Base-by-base conservation (phyloP, 305 asterid species). In the Rubia peregrina region DNA sequence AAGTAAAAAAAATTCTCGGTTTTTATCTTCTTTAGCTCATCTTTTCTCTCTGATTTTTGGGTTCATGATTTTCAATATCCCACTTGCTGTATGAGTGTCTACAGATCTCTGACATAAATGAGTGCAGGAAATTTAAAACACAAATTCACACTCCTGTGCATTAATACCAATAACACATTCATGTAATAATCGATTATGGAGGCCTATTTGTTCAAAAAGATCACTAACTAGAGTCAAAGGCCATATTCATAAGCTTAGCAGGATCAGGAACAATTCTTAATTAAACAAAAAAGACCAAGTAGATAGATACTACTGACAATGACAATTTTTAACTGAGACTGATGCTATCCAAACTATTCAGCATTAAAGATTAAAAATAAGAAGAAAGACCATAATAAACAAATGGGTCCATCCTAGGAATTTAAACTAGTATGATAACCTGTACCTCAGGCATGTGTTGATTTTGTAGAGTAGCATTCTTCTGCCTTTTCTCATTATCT, bases 391-490 rank as follows among this genome's bases (percentile, higher is more conserved):
- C 6, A 3, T 46, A 26, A 33, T 14, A 14, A 8, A 51, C 3
- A 61, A 61, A 62, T 33, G 62, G 16, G 13, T 48, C 8, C n/a
- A 61, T 48, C 22, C 24, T 40, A 10, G 2, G 0, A 38, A 26
- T 41, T 48, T 48, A 71, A 71, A 46, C 38, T 10, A 43, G 24
- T 13, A n/a, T 56, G 36, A 7, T 14, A 16, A 72, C 70, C 43
- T 67, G 59, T 48, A 92, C 98, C 97, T 89, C 83, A 3, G 92
- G 90, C 67, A 83, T 21, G 80, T 82, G 88, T 76, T 73, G 71
- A 77, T 82, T 85, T 16, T 83, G 71, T 71, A 78, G 71, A 68
- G 80, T 68, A 68, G 66, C 73, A 73, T 76, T 83, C 77, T 77
- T 83, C 61, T 57, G 76, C 76, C 78, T 81, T 75, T 80, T 69